phyloP scores from a whole-genome alignment of 106 monocot genomes.

The Ottelia alismoides region DNA sequence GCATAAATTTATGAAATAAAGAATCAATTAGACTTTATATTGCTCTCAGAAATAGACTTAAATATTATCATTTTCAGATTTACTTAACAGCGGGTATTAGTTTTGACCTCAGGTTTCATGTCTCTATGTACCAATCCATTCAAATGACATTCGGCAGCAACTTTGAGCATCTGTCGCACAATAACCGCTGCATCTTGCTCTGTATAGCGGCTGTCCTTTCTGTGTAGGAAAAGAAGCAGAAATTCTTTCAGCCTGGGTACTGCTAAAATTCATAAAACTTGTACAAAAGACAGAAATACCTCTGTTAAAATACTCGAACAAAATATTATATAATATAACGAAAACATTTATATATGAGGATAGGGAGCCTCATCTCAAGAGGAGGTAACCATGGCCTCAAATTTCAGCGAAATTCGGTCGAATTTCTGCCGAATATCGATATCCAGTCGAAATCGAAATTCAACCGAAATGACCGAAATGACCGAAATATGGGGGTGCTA shows the following conservation, averaged over 20 bases:
- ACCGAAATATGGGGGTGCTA: too few relatives aligned
- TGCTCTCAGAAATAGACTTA: too few relatives aligned
- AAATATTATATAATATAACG: not conserved
- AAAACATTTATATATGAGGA: too few relatives aligned
- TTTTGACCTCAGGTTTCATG: constrained; percentile 93
- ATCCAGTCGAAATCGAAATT: too few relatives aligned
- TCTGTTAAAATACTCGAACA: not conserved
- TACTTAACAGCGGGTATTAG: too few relatives aligned
- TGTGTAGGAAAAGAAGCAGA: constrained; percentile 7
- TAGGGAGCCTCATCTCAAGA: too few relatives aligned
- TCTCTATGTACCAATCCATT: constrained; percentile 87
- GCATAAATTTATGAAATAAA: not conserved
- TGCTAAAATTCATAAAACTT: not conserved
- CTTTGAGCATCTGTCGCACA: constrained; percentile 85
- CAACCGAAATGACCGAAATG: too few relatives aligned
- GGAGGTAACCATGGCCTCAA: too few relatives aligned
- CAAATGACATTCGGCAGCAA: constrained; percentile 84
- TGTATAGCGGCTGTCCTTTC: constrained; percentile 82
- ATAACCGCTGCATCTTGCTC: constrained; percentile 90
- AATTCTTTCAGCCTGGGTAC: not conserved
- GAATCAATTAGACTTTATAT: not conserved
- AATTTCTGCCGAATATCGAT: too few relatives aligned
- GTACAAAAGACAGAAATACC: not conserved
- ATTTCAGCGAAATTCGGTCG: too few relatives aligned
- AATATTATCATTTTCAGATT: too few relatives aligned